Conservation (phyloP, 1,284 basidiomycete species). For the Ceratobasidium sp. region DNA sequence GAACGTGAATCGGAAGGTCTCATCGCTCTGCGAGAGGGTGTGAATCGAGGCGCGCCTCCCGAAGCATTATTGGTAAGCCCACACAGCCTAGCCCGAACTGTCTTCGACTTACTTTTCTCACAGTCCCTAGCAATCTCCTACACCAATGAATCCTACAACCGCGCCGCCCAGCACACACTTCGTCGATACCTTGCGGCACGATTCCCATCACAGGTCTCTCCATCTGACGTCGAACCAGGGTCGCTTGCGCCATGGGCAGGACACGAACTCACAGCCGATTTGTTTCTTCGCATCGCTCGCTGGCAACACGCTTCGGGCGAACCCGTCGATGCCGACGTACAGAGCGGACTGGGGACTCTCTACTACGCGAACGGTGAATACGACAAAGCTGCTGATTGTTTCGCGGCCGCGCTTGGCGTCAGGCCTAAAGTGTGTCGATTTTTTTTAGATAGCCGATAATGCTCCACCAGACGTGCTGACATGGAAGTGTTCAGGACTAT, state of each 20-base stretch:
- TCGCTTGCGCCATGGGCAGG: constrained; percentile 85
- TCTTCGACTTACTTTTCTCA: background rate
- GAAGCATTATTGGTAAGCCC: constrained; percentile 80
- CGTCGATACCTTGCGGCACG: constrained; percentile 87
- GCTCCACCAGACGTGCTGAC: constrained; percentile 6
- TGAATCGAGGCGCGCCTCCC: constrained; percentile 71
- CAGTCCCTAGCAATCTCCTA: constrained; percentile 96
- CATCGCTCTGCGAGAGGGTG: constrained; percentile 78
- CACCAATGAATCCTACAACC: constrained; percentile 95
- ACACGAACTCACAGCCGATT: constrained; percentile 84
- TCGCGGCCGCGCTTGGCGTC: constrained; percentile 84
- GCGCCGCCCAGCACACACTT: constrained; percentile 89
- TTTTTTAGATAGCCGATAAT: background rate
- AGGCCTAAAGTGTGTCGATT: constrained; percentile 71
- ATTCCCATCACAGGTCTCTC: constrained; percentile 73
- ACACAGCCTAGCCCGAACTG: constrained; percentile 28
- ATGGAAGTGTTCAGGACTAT: constrained; percentile 76
- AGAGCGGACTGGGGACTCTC: constrained; percentile 92
- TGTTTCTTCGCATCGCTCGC: constrained; percentile 88
- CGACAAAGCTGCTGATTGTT: constrained; percentile 90
- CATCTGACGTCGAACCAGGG: constrained; percentile 61
- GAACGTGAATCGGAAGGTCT: constrained; percentile 88
- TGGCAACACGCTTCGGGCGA: constrained; percentile 76
- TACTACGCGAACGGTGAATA: constrained; percentile 90
- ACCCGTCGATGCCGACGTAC: constrained; percentile 89